Evolutionary conservation across 2,329 filamentous ascomycete species (phyloP), one percentile per base, ranked within the genome.

Genomic region (Chaetomium strumarium): DNA sequence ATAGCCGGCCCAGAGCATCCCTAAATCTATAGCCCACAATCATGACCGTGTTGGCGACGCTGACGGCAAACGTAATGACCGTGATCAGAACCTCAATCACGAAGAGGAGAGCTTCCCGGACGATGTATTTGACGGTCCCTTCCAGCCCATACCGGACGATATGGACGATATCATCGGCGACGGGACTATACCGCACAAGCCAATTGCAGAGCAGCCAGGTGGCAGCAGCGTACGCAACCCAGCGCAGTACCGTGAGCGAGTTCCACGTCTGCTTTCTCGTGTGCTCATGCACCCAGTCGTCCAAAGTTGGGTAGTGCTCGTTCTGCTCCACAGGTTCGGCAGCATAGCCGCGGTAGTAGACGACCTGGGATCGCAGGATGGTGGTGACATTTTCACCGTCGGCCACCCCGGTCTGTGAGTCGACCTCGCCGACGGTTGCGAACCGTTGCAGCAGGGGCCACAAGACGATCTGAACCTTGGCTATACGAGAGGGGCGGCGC

Each of bases 371-470:
- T 51, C 62, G 63, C 43, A 53, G 39, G 38, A 69, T 24, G 7
- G 55, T 53, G 14, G 58, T 58, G 49, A 61, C 49, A 12, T 36
- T 49, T 46, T 64, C 62, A 10, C 60, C 61, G 3, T 51, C 20
- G 10, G 44, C 52, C 4, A 37, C n/a, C 16, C 52, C 37, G 8
- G 46, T 43, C 5, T 20, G 9, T 5, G 47, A 42, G 12, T 55
- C 50, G 38, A 53, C n/a, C 13, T 42, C 33, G 31, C 58, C 59
- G 8, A 52, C 45, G 7, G 64, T 58, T 37, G 54, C 59, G 52
- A 60, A 64, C 17, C 66, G 65, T 37, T 62, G 53, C 29, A 69
- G 52, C 31, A 51, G 50, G 1, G 67, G 67, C 64, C 63, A 68
- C 24, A 63, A 38, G 29, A 58, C 56, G 36, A 69, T 63, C 48